phyloP scores from a whole-genome alignment of 2,329 filamentous ascomycete genomes.

The Tolypocladium amazonense region DNA sequence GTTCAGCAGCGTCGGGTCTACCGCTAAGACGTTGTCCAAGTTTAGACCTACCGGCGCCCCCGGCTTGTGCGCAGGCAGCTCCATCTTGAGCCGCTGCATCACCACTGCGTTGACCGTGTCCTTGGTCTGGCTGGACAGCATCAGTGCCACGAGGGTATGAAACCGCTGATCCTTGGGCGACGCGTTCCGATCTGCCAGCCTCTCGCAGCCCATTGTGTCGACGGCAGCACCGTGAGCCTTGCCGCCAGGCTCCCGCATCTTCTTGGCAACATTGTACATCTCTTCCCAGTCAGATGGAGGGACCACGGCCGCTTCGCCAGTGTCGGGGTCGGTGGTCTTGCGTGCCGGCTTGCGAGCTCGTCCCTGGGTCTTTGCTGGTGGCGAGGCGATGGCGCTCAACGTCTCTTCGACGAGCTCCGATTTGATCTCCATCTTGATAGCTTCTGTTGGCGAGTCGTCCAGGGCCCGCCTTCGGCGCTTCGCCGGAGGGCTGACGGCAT shows the following conservation, averaged over 20 bases:
- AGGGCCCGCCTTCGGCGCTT: slow-evolving; percentile 18
- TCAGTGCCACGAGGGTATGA: slow-evolving; percentile 77
- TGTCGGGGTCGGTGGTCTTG: slow-evolving; percentile 27
- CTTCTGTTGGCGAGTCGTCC: slow-evolving; percentile 8
- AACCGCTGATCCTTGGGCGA: slow-evolving; percentile 55
- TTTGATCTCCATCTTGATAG: slow-evolving; percentile 34
- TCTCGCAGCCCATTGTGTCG: slow-evolving; percentile 94
- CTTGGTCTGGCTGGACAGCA: slow-evolving; percentile 89
- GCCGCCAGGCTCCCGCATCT: slow-evolving; percentile 56
- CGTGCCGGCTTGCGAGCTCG: slow-evolving; percentile 36
- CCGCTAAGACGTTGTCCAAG: slow-evolving; percentile 65
- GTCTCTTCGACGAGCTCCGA: slow-evolving; percentile 24
- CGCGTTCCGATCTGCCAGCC: slow-evolving; percentile 46
- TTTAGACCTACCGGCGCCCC: slow-evolving; percentile 48
- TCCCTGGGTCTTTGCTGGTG: slow-evolving; percentile 14
- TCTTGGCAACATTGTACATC: slow-evolving; percentile 65
- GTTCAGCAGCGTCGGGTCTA: slow-evolving; percentile 56
- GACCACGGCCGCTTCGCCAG: slow-evolving; percentile 27
- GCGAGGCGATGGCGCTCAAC: slow-evolving; percentile 11
- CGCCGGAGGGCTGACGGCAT: slow-evolving; percentile 27
- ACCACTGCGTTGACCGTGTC: slow-evolving; percentile 81
- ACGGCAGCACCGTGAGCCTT: slow-evolving; percentile 67
- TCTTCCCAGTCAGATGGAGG: slow-evolving; percentile 75
- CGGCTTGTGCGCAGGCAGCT: slow-evolving; percentile 45
- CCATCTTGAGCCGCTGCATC: slow-evolving; percentile 68